Evolutionary conservation across 208 protist genomes (phyloP).

Genomic region (Trichomonas vaginalis): DNA sequence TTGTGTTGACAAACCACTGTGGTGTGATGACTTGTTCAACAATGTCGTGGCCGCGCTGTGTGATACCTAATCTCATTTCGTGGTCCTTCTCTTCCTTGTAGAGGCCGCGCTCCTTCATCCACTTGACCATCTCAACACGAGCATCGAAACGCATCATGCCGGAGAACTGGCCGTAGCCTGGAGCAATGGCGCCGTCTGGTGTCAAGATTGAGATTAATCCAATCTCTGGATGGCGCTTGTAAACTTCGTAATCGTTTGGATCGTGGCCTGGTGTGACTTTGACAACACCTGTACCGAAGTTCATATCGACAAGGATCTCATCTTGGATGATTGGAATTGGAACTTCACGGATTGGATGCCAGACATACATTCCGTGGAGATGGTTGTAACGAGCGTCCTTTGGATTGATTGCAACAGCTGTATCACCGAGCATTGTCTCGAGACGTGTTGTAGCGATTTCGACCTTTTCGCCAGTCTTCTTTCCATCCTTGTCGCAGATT

Average conservation of each 20-base stretch:
- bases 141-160: constrained; percentile 84
- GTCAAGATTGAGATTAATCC: constrained; percentile 72
- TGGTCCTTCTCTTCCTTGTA: constrained; percentile 56
- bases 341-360: constrained; percentile 76
- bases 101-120: constrained; percentile 67
- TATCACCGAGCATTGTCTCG: constrained; percentile 85
- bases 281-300: constrained; percentile 76
- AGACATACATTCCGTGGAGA: constrained; percentile 64
- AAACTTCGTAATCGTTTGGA: constrained; percentile 94
- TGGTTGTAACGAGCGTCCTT: constrained; percentile 82
- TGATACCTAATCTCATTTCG: constrained; percentile 26
- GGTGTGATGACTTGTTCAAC: constrained; percentile 94
- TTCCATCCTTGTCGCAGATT: constrained; percentile 9
- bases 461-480: constrained; percentile 15
- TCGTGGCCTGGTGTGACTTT: constrained; percentile 99
- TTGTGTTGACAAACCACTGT: constrained; percentile 96
- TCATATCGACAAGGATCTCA: constrained; percentile 77
- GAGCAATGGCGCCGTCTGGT: constrained; percentile 72
- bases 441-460: constrained; percentile 70
- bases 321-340: constrained; percentile 87
- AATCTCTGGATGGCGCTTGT: constrained; percentile 73
- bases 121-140: constrained; percentile 55
- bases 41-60: constrained; percentile 63
- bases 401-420: constrained; percentile 84
- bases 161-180: constrained; percentile 41